Percentiles rank a stretch among this genome's conserved stretches.
These are phyloP conservation scores for Microglena sp. DNA, from an alignment of 139 green algal species.

Conservation along the genomic window DNA sequence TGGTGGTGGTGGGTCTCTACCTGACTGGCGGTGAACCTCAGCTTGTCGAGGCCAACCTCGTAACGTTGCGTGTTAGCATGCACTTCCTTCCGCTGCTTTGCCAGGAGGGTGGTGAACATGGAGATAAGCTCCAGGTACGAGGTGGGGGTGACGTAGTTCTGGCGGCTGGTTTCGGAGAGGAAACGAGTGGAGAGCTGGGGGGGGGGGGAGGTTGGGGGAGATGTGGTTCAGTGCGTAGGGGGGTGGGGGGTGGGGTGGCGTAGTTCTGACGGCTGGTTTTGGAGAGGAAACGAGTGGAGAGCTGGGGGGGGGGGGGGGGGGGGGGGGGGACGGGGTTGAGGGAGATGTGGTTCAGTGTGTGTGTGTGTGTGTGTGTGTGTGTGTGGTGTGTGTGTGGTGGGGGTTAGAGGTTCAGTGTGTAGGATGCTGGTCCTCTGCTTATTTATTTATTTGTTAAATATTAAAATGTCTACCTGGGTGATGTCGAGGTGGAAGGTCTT, in stretches of 20 bases:
- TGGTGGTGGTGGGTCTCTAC: too few relatives aligned
- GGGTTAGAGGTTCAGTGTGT: too few relatives aligned
- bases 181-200: neutral
- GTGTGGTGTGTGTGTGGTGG: slow-evolving; percentile 2
- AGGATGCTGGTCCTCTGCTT: too few relatives aligned
- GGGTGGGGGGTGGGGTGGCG: slow-evolving; percentile 58
- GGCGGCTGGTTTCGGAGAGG: slow-evolving; percentile 15
- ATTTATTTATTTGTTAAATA: too few relatives aligned
- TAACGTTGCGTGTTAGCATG: slow-evolving; percentile 27
- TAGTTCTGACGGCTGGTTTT: slow-evolving; percentile 40
- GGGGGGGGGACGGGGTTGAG: too few relatives aligned
- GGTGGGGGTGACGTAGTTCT: slow-evolving; percentile 63
- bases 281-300: neutral
- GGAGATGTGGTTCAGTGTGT: neutral
- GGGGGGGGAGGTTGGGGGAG: neutral
- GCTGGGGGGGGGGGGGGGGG: too few relatives aligned
- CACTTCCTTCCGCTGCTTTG: slow-evolving; percentile 29
- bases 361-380: neutral
- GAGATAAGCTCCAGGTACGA: slow-evolving; percentile 53
- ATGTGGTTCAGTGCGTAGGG: neutral
- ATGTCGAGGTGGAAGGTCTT: too few relatives aligned
- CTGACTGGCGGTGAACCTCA: slow-evolving; percentile 41
- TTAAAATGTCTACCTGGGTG: too few relatives aligned
- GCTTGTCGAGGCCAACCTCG: slow-evolving; percentile 59
- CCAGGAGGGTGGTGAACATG: slow-evolving; percentile 34